Evolutionary conservation across 768 basidiomycete genomes (phyloP), one percentile per base, ranked within the genome.

Genomic region (Suillus placidus): DNA sequence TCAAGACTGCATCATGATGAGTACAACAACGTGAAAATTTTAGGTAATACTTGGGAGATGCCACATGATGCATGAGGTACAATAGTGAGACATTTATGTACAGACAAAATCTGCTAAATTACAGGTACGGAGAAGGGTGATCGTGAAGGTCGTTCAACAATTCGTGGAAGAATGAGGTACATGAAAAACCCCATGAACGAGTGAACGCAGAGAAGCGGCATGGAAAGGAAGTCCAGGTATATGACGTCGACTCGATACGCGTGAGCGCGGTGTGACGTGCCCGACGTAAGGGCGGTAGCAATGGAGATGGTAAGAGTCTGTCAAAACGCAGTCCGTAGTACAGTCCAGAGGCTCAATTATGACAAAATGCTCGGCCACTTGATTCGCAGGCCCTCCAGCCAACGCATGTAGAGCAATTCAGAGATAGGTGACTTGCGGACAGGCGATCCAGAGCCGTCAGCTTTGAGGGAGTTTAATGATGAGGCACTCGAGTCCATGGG

Each of bases 361-460:
- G 74, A 83, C 47, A 84, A 78, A 60, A 93, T 82, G 71, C 83
- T 91, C 6, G 93, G 93, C 95, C 95, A 96, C 76, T 94, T 95
- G 73, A 95, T 81, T 78, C 88, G 90, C 62, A 97, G 79, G 4
- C 95, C 95, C 73, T 97, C 93, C 32, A 98, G 81, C 96, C 97
- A 99, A 58, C 97, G 88, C 85, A 96, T 90, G 76, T 98, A 99
- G n/a, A 99, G 81, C 68, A 99, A 84, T 75, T 99, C 97, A 26
- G 95, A 93, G 35, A 99, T 95, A 7, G 96, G 95, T 63, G 94
- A 95, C 75, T 89, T 91, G 68, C 87, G 85, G 62, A 81, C 75
- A 14, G 84, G 82, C 32, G 72, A 70, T 55, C 67, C 70, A 38
- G 82, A 72, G 37, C 87, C 84, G 30, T 80, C 80, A 51, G 68